Conservation (phyloP, 2,329 filamentous ascomycete species). For the Bertia moriformis region DNA sequence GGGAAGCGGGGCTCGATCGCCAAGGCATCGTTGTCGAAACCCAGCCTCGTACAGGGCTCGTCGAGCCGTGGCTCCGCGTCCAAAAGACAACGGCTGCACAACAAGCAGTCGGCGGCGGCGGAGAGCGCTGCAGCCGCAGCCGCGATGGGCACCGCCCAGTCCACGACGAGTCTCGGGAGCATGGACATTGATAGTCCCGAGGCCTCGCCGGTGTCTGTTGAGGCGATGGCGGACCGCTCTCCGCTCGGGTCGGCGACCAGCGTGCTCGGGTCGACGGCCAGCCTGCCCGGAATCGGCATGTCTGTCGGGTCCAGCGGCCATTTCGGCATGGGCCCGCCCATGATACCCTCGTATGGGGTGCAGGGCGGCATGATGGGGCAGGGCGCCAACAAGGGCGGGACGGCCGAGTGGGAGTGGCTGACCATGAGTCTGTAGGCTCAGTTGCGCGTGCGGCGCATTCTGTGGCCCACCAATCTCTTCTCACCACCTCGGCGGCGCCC, state of each 20-base stretch:
- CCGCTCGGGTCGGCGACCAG: not conserved
- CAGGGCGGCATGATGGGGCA: conserved; percentile 31
- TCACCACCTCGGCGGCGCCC: too few species aligned
- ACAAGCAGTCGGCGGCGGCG: conserved; percentile 36
- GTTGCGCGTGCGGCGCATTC: too few species aligned
- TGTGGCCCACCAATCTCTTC: too few species aligned
- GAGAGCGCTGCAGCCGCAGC: conserved; percentile 29
- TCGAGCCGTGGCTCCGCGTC: conserved; percentile 42
- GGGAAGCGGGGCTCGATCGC: conserved; percentile 86
- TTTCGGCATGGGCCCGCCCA: conserved; percentile 19
- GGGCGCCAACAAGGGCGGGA: conserved; percentile 46
- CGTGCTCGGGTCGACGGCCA: conserved; percentile 1
- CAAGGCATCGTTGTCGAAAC: conserved; percentile 55
- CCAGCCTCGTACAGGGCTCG: too few species aligned
- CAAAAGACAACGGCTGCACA: conserved; percentile 62
- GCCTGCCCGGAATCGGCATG: conserved; percentile 4
- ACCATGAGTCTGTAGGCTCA: conserved; percentile 98
- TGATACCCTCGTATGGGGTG: conserved; percentile 41
- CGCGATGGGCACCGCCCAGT: too few species aligned
- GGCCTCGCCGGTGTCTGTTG: conserved; percentile 37
- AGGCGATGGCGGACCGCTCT: not conserved
- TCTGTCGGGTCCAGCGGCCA: too few species aligned
- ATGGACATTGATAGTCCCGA: conserved; percentile 58
- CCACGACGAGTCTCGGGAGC: too few species aligned
- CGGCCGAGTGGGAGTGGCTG: conserved; percentile 98